Evolutionary conservation across 2,329 filamentous ascomycete species (phyloP).

Genomic region (Penicillium sp.): DNA sequence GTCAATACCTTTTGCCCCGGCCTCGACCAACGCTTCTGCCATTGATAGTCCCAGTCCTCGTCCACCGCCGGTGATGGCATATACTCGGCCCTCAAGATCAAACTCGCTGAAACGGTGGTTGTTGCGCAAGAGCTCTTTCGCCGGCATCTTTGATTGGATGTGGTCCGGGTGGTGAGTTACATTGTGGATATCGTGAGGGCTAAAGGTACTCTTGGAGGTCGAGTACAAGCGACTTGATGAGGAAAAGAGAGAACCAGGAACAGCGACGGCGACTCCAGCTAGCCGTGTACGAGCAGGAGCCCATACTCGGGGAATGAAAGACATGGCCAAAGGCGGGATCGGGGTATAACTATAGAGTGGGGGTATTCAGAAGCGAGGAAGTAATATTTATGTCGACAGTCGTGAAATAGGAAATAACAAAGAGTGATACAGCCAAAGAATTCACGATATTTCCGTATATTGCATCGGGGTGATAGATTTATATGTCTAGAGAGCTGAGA

Average conservation of each 20-base stretch:
- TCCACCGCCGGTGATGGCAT: conserved; percentile 43
- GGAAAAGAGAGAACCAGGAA: conserved; percentile 3
- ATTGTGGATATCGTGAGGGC: conserved; percentile 13
- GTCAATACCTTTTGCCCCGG: conserved; percentile 43
- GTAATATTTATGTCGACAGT: neutral
- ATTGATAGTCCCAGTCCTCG: conserved; percentile 45
- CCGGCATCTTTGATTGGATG: conserved; percentile 32
- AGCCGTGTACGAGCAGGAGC: conserved; percentile 12
- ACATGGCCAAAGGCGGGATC: conserved; percentile 5
- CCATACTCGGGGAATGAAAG: conserved; percentile 11
- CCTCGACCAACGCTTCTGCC: conserved; percentile 47
- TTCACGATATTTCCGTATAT: neutral
- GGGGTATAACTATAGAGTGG: neutral
- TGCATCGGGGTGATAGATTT: conserved; percentile 14
- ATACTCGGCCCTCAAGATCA: conserved; percentile 41
- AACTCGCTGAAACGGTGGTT: conserved; percentile 42
- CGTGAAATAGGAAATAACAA: neutral
- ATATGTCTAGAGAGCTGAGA: conserved; percentile 16
- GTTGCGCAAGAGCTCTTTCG: conserved; percentile 19
- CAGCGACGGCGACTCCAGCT: conserved; percentile 1
- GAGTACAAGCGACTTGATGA: conserved; percentile 20
- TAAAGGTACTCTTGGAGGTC: conserved; percentile 14
- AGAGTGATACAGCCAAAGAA: neutral
- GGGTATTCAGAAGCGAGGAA: neutral
- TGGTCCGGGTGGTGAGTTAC: conserved; percentile 21